Evolutionary conservation across 2,329 filamentous ascomycete genomes (phyloP).

Genomic region (Stemphylium vesicarium): DNA sequence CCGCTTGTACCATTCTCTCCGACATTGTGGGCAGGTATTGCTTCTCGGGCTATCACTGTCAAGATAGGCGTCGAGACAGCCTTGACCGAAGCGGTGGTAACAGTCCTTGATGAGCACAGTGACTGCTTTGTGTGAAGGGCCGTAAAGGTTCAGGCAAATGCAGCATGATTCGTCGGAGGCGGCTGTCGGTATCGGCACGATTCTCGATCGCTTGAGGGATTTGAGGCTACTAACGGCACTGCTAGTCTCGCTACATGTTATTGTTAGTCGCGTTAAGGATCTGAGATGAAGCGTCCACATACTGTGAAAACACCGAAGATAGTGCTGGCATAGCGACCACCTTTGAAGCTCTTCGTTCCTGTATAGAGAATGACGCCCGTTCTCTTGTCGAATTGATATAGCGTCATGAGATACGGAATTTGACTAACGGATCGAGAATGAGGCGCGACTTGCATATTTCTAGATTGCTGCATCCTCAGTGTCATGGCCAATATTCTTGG

Average conservation of each 20-base stretch:
- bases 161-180: slow-evolving; percentile 7
- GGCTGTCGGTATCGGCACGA: neutral
- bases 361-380: too few relatives aligned
- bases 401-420: too few relatives aligned
- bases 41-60: slow-evolving; percentile 6
- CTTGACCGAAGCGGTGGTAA: slow-evolving; percentile 16
- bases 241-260: neutral
- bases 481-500: too few relatives aligned
- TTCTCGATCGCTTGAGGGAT: neutral
- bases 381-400: too few relatives aligned
- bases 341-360: too few relatives aligned
- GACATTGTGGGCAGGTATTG: slow-evolving; percentile 18
- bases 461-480: too few relatives aligned
- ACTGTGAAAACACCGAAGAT: too few relatives aligned
- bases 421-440: too few relatives aligned
- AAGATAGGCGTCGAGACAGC: slow-evolving; percentile 13
- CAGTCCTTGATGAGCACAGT: slow-evolving; percentile 8
- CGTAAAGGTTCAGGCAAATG: slow-evolving; percentile 8
- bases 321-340: too few relatives aligned
- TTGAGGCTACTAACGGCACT: neutral
- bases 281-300: too few relatives aligned
- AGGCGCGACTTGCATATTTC: too few relatives aligned
- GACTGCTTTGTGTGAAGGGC: slow-evolving; percentile 1
- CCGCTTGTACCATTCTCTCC: slow-evolving; percentile 14
- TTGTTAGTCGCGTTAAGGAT: too few relatives aligned